Evolutionary conservation across 2,329 filamentous ascomycete species (phyloP).

Genomic region (Alternaria arborescens): DNA sequence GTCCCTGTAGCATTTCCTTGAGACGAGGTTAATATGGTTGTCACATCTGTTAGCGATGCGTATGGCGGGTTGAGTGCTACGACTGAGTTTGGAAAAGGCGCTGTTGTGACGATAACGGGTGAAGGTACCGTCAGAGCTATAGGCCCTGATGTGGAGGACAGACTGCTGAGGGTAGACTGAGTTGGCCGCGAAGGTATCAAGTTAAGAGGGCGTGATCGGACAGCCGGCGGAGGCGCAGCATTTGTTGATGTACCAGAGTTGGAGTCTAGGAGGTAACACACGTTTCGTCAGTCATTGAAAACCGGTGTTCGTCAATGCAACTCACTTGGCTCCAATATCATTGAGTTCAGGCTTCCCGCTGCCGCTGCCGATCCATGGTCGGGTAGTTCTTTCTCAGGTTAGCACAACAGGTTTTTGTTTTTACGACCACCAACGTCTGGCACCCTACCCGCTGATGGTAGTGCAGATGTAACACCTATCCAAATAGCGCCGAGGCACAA

Average conservation of each 20-base stretch:
- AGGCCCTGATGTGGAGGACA: neutral
- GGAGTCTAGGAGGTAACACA: constrained; percentile 2
- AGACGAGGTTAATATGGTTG: constrained; percentile 1
- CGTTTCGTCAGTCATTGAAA: neutral
- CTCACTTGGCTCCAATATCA: constrained; percentile 33
- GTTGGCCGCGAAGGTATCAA: constrained; percentile 20
- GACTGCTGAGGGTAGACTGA: constrained; percentile 6
- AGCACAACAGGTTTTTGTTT: constrained; percentile 18
- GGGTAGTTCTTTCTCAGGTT: constrained; percentile 25
- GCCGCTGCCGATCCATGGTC: constrained; percentile 15
- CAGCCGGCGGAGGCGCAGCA: constrained; percentile 7
- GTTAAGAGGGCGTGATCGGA: constrained; percentile 3
- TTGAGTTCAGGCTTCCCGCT: constrained; percentile 16
- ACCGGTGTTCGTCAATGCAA: neutral
- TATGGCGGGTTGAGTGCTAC: constrained; percentile 16
- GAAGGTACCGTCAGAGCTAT: constrained; percentile 17
- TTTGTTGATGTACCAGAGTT: constrained; percentile 14
- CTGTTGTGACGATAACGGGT: constrained; percentile 10
- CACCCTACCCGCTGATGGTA: constrained; percentile 34
- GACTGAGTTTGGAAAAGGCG: constrained; percentile 3
- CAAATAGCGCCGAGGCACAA: constrained; percentile 34
- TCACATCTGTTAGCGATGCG: constrained; percentile 8
- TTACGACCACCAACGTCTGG: constrained; percentile 9
- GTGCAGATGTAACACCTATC: constrained; percentile 23
- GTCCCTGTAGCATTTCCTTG: constrained; percentile 10